Percentiles rank a stretch among this genome's conserved stretches.
These are phyloP conservation scores for Colletotrichum eremochloae DNA, from an alignment of 2,329 filamentous ascomycete genomes.

Conservation along the genomic window DNA sequence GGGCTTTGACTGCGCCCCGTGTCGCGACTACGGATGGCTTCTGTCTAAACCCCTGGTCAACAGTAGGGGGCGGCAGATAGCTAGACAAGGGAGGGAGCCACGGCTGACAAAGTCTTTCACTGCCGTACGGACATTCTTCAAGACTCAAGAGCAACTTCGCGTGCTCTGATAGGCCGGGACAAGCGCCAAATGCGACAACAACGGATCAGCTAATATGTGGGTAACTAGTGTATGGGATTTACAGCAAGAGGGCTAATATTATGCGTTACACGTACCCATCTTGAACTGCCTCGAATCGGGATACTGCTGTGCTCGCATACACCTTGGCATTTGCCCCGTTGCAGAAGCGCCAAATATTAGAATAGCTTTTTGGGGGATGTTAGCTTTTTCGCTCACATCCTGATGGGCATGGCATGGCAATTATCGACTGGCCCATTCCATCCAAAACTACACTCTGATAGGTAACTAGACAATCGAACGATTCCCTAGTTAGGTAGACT, in stretches of 20 bases:
- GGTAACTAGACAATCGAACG: too few relatives aligned
- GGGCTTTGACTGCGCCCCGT: conserved; percentile 32
- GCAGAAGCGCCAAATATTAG: background rate
- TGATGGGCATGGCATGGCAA: background rate
- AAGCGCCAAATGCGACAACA: background rate
- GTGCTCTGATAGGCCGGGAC: conserved; percentile 3
- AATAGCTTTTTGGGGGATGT: background rate
- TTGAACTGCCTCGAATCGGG: background rate
- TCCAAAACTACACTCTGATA: background rate
- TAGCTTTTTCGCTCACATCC: too few relatives aligned
- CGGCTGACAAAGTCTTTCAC: background rate
- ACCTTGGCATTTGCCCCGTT: background rate
- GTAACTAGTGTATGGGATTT: background rate
- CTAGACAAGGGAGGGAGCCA: conserved; percentile 4
- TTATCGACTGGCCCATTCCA: background rate
- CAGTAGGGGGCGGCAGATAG: background rate
- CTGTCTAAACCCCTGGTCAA: conserved; percentile 24
- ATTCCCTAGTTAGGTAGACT: too few relatives aligned
- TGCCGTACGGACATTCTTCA: conserved; percentile 4
- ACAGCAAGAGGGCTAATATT: conserved; percentile 19
- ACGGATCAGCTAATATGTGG: conserved; percentile 7
- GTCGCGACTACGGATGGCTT: conserved; percentile 16
- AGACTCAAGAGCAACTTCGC: background rate
- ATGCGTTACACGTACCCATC: conserved; percentile 8
- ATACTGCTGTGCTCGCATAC: background rate